phyloP scores from a whole-genome alignment of 805 yeast species.

The Kurtzmaniella fragi region DNA sequence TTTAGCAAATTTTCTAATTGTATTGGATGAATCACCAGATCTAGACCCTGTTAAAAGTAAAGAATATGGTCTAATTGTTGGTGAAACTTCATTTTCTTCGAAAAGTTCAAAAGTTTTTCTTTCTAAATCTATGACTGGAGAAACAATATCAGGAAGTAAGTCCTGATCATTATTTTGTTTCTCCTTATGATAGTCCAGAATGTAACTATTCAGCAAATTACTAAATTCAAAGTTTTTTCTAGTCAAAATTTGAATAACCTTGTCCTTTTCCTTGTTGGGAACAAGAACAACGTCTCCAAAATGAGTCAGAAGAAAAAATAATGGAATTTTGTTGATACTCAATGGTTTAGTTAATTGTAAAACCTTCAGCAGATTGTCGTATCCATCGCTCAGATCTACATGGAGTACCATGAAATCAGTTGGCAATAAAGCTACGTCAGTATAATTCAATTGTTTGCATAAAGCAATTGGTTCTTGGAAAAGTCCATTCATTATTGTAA shows the following conservation, averaged over 20 bases:
- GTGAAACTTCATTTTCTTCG: slow-evolving; percentile 34
- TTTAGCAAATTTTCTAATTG: slow-evolving; percentile 40
- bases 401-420: slow-evolving; percentile 50
- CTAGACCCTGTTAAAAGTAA: slow-evolving; percentile 58
- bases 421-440: slow-evolving; percentile 34
- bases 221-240: slow-evolving; percentile 40
- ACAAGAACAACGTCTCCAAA: slow-evolving; percentile 59
- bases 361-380: slow-evolving; percentile 46
- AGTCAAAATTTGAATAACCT: slow-evolving; percentile 43
- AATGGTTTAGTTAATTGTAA: slow-evolving; percentile 55
- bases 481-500: slow-evolving; percentile 26
- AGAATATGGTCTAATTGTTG: slow-evolving; percentile 34
- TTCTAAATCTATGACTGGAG: slow-evolving; percentile 19
- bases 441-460: slow-evolving; percentile 25
- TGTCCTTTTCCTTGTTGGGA: slow-evolving; percentile 41
- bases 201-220: slow-evolving; percentile 40
- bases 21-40: slow-evolving; percentile 38
- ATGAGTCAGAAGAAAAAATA: slow-evolving; percentile 59
- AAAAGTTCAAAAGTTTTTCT: slow-evolving; percentile 31
- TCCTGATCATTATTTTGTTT: neutral
- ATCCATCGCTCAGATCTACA: slow-evolving; percentile 55
- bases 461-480: slow-evolving; percentile 36
- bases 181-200: slow-evolving; percentile 8
- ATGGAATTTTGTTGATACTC: slow-evolving; percentile 50
- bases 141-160: neutral